phyloP scores from a whole-genome alignment of 805 yeast species.

The Tetrapisispora phaffii region DNA sequence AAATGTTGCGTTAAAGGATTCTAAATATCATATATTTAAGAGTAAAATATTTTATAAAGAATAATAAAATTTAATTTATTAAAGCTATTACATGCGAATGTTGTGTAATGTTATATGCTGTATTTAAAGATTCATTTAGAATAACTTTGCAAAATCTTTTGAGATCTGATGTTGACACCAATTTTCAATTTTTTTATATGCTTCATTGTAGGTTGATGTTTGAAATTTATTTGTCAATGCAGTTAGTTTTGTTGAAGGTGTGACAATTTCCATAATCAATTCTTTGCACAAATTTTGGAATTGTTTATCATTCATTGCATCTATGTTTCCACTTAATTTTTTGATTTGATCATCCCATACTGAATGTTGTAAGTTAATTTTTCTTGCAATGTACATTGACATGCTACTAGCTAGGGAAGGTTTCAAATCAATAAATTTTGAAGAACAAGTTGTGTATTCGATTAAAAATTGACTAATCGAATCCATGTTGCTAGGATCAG shows the following conservation, averaged over 20 bases:
- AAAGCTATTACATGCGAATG: neutral
- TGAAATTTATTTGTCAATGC: constrained; percentile 21
- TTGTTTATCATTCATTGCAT: constrained; percentile 13
- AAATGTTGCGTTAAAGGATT: too few relatives aligned
- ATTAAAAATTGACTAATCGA: constrained; percentile 77
- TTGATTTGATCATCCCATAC: constrained; percentile 18
- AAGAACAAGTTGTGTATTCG: constrained; percentile 69
- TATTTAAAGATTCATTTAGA: neutral
- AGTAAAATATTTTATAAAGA: neutral
- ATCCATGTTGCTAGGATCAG: constrained; percentile 70
- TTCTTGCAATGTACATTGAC: constrained; percentile 75
- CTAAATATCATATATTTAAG: too few relatives aligned
- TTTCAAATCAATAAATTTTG: constrained; percentile 56
- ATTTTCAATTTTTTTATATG: constrained; percentile 6
- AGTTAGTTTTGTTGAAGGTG: constrained; percentile 23
- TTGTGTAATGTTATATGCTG: constrained; percentile 1
- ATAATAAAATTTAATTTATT: constrained; percentile 1
- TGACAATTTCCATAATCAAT: constrained; percentile 21
- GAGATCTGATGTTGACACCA: constrained; percentile 7
- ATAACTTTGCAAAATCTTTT: constrained; percentile 5
- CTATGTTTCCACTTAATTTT: constrained; percentile 23
- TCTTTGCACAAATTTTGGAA: constrained; percentile 18
- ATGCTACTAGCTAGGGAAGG: constrained; percentile 82
- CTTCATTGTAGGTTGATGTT: constrained; percentile 13
- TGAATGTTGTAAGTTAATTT: constrained; percentile 32